Conservation (phyloP, 371 early-diverging fungal species). For the Lichtheimia corymbifera region DNA sequence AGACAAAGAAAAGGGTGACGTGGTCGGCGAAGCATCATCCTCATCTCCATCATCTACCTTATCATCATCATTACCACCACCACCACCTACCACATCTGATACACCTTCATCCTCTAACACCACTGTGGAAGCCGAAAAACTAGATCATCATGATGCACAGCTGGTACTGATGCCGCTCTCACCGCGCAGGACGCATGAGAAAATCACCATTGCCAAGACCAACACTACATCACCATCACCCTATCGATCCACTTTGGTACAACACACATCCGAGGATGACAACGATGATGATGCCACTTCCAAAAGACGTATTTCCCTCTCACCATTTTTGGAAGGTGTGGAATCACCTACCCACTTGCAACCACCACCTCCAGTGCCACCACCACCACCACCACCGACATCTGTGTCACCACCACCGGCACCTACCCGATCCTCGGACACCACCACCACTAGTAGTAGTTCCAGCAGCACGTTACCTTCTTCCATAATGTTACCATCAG, state of each 20-base stretch:
- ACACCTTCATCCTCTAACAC: neutral
- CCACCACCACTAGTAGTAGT: neutral
- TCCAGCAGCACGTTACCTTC: neutral
- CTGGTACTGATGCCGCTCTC: slow-evolving; percentile 11
- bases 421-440: slow-evolving; percentile 2
- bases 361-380: neutral
- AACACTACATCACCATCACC: neutral
- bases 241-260: neutral
- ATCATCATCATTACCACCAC: neutral
- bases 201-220: neutral
- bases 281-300: neutral
- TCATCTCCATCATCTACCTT: slow-evolving; percentile 2
- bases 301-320: slow-evolving; percentile 6
- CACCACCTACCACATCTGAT: neutral
- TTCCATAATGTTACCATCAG: neutral
- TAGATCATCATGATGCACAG: slow-evolving; percentile 5
- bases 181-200: slow-evolving; percentile 8
- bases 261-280: neutral
- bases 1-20: neutral
- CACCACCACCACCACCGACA: neutral
- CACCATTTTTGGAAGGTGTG: slow-evolving; percentile 10
- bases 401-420: slow-evolving; percentile 1
- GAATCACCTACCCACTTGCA: neutral
- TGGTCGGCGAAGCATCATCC: neutral
- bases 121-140: slow-evolving; percentile 1